phyloP scores from a whole-genome alignment of 257 asterid genomes.

The Buddleja alternifolia region DNA sequence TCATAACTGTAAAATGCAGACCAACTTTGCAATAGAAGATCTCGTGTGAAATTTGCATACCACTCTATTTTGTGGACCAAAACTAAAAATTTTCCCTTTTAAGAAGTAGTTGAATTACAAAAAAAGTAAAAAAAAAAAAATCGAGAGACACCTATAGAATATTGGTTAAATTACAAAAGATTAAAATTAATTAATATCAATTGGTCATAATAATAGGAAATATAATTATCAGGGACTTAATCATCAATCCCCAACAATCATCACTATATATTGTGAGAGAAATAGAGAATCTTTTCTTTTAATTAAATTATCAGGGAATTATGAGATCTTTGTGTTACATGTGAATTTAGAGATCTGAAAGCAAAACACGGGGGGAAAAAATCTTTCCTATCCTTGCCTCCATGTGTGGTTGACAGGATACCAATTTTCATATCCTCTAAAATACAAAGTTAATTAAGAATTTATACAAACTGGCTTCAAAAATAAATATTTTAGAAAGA shows the following conservation, averaged over 20 bases:
- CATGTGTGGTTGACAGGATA: conserved; percentile 31
- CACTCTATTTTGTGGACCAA: too few relatives aligned
- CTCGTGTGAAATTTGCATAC: too few relatives aligned
- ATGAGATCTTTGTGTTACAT: not conserved
- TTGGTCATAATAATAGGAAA: not conserved
- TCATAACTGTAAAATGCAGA: too few relatives aligned
- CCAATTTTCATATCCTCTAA: not conserved
- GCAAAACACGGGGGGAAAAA: not conserved
- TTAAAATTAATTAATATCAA: too few relatives aligned
- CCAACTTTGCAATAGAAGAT: too few relatives aligned
- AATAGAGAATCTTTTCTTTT: not conserved
- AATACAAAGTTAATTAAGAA: not conserved
- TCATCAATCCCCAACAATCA: conserved; percentile 38
- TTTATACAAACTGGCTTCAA: too few relatives aligned
- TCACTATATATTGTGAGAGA: not conserved
- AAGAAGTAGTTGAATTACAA: not conserved
- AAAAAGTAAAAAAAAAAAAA: too few relatives aligned
- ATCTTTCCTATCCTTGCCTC: conserved; percentile 26
- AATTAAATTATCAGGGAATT: not conserved
- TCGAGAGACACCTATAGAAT: too few relatives aligned
- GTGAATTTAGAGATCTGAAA: conserved; percentile 13
- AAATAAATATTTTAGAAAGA: not conserved
- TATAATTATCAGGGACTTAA: not conserved
- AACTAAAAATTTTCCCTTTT: not conserved
- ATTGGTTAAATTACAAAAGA: too few relatives aligned